Evolutionary conservation across 192 early-diverging fungal genomes (phyloP), one percentile per base, ranked within the genome.

Genomic region (Geranomyces michiganensis): DNA sequence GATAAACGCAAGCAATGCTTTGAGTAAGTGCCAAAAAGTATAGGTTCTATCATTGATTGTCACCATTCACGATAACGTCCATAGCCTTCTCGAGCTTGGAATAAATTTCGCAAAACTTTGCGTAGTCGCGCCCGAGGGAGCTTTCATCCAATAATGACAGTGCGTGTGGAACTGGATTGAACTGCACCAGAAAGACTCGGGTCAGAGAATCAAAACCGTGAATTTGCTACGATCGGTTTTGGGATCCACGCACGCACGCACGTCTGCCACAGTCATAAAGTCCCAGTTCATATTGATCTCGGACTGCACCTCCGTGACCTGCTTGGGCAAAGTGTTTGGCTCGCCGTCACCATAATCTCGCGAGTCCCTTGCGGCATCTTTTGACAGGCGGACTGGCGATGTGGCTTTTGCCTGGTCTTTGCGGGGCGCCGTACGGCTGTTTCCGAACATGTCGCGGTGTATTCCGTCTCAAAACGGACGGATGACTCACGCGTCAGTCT

Each of bases 11-110:
- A 55, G 27, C n/a, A 15, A 48, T 48, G 47, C n/a, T 48, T 48
- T 48, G 13, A n/a, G n/a, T n/a, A n/a, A n/a, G n/a, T n/a, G n/a
- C n/a, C n/a, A n/a, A n/a, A n/a, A n/a, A n/a, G n/a, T n/a, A n/a
- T n/a, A n/a, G n/a, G n/a, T n/a, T n/a, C n/a, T n/a, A n/a, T n/a
- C n/a, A 63, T 33, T 32, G 62, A 56, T 36, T 29, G 24, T 4
- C 60, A 88, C 85, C 87, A 65, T 87, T 85, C 24, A 88, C 87
- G 45, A 88, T 76, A 1, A 84, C 15, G 70, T 88, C 83, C 81
- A 88, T 87, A 10, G 82, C 78, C n/a, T 49, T 44, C 55, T 87
- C 84, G 10, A 88, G 73, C 44, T 68, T 56, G 22, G 73, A 75
- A 53, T 81, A 73, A 41, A 80, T 77, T 10, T 65, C 51, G 44